Conservation (phyloP, 78 protist genomes). For the Diacronema lutheri region DNA sequence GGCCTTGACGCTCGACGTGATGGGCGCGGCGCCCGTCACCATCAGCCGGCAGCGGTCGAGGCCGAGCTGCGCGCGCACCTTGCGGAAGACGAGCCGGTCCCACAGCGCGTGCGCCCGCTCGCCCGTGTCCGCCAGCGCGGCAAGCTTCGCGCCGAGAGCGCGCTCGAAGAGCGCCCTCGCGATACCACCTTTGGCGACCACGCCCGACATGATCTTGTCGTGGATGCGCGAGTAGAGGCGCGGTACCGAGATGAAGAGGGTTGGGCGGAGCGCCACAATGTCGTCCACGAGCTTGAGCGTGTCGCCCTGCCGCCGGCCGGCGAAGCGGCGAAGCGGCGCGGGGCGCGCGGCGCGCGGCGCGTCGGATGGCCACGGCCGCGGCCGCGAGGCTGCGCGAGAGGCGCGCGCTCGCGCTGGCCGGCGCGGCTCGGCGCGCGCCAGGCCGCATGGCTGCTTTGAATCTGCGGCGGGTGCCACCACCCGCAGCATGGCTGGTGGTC, state of each 20-base stretch:
- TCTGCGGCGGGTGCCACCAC: no score
- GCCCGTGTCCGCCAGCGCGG: background rate
- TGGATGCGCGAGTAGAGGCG: conserved; percentile 82
- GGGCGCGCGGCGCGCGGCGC: no score
- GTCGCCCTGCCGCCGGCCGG: no score
- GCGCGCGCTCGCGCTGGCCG: no score
- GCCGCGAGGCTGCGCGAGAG: no score
- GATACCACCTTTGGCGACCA: conserved; percentile 17
- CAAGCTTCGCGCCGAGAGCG: conserved; percentile 64
- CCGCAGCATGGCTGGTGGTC: no score
- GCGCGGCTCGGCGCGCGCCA: no score
- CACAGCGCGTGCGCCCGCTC: conserved; percentile 51
- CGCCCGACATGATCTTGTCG: conserved; percentile 49
- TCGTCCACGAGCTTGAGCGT: conserved; percentile 59
- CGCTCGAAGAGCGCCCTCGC: conserved; percentile 48
- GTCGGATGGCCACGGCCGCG: no score
- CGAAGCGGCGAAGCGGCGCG: no score
- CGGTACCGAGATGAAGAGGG: conserved; percentile 89
- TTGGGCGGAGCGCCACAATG: conserved; percentile 76
- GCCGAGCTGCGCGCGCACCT: conserved; percentile 66
- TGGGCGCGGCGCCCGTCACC: conserved; percentile 89
- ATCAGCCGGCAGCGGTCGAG: conserved; percentile 75
- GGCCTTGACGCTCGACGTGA: conserved; percentile 58
- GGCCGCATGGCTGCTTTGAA: no score
- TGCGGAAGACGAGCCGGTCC: conserved; percentile 71